These are phyloP conservation scores for Eurotiales sp. DNA, from an alignment of 2,329 filamentous ascomycete genomes.

Conservation along the genomic window DNA sequence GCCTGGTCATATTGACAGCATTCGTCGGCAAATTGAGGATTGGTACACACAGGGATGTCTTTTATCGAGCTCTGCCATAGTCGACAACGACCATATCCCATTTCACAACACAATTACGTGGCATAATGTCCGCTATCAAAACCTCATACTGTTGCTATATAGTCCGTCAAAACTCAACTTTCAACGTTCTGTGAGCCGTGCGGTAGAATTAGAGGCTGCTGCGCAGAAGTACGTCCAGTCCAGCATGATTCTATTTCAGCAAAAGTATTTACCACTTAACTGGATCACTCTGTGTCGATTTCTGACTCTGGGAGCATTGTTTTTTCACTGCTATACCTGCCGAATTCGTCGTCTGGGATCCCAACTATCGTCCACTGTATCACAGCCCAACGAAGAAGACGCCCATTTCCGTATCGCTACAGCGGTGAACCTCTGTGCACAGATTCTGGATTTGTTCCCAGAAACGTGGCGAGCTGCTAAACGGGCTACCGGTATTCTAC, in stretches of 20 bases:
- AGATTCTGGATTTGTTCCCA: slow-evolving; percentile 4
- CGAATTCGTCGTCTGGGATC: neutral
- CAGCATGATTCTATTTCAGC: slow-evolving; percentile 40
- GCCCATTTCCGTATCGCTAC: neutral
- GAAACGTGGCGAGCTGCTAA: slow-evolving; percentile 4
- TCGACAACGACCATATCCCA: slow-evolving; percentile 42
- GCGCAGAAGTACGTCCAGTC: slow-evolving; percentile 42
- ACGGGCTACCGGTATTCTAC: neutral
- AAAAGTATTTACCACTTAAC: slow-evolving; percentile 44
- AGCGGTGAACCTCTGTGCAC: neutral
- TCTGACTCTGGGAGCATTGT: slow-evolving; percentile 12
- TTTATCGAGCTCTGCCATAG: slow-evolving; percentile 32
- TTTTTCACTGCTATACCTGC: slow-evolving; percentile 14
- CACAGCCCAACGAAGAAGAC: neutral
- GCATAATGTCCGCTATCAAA: slow-evolving; percentile 44
- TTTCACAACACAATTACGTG: slow-evolving; percentile 47
- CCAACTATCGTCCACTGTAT: neutral
- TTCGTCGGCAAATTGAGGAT: slow-evolving; percentile 45
- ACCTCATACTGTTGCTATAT: slow-evolving; percentile 44
- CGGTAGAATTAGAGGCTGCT: slow-evolving; percentile 14
- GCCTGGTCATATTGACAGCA: slow-evolving; percentile 20
- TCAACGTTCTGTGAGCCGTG: slow-evolving; percentile 18
- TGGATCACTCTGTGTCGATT: slow-evolving; percentile 39
- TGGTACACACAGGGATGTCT: slow-evolving; percentile 48
- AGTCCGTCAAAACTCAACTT: slow-evolving; percentile 43